Evolutionary conservation across 1,284 basidiomycete species (phyloP).

Genomic region (Marasmius fiardii): DNA sequence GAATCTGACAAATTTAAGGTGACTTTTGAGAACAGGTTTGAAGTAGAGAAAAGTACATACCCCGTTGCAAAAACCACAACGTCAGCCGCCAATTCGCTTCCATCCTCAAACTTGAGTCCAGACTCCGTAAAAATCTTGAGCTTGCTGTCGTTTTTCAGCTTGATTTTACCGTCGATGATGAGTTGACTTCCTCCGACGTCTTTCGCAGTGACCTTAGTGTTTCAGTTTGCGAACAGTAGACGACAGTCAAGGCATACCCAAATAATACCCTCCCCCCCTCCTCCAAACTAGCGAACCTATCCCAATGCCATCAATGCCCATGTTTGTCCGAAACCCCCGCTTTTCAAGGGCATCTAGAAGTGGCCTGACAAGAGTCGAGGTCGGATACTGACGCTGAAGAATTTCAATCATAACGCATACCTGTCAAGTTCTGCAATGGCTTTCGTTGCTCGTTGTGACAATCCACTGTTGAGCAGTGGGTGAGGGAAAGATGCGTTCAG

Average conservation of each 20-base stretch:
- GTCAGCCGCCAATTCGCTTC: slow-evolving; percentile 49
- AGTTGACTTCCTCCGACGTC: slow-evolving; percentile 63
- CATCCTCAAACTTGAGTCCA: slow-evolving; percentile 49
- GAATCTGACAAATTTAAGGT: no score
- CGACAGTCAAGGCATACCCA: slow-evolving; percentile 37
- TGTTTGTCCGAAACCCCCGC: slow-evolving; percentile 27
- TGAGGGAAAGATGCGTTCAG: slow-evolving; percentile 50
- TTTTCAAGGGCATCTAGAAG: slow-evolving; percentile 27
- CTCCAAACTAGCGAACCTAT: slow-evolving; percentile 26
- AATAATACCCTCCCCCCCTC: slow-evolving; percentile 40
- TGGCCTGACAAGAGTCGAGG: no score
- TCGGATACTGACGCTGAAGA: no score
- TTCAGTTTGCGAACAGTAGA: no score
- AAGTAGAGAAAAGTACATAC: slow-evolving; percentile 14
- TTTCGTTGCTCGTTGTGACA: slow-evolving; percentile 16
- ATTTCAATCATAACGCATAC: neutral
- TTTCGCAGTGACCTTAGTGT: slow-evolving; percentile 37
- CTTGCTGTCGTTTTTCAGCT: slow-evolving; percentile 49
- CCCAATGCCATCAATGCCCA: slow-evolving; percentile 27
- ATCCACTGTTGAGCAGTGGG: slow-evolving; percentile 28
- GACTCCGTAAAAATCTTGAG: slow-evolving; percentile 43
- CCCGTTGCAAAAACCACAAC: slow-evolving; percentile 52
- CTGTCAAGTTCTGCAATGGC: slow-evolving; percentile 23
- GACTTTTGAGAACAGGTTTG: no score
- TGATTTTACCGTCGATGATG: slow-evolving; percentile 63